These are phyloP conservation scores for Yamadazyma paraphyllophila DNA, from an alignment of 805 yeast species.

Conservation along the genomic window DNA sequence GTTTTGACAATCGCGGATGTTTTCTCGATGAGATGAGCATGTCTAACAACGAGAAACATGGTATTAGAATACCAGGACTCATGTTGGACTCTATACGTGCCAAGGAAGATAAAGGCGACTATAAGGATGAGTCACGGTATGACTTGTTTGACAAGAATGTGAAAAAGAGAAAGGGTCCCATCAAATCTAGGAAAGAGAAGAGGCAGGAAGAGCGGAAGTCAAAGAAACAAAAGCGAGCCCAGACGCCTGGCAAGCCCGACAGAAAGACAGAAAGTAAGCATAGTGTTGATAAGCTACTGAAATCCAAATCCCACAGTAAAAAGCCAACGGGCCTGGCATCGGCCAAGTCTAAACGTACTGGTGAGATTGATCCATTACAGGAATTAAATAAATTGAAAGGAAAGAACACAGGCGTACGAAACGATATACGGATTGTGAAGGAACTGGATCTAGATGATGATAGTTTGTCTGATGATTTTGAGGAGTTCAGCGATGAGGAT, in stretches of 20 bases:
- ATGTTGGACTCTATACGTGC: conserved; percentile 49
- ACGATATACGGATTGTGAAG: conserved; percentile 24
- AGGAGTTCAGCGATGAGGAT: neutral
- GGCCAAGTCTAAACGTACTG: no score
- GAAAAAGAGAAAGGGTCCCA: conserved; percentile 13
- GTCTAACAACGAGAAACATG: conserved; percentile 27
- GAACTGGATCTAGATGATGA: conserved; percentile 30
- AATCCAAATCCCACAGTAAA: no score
- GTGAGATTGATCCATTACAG: conserved; percentile 20
- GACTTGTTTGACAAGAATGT: conserved; percentile 5
- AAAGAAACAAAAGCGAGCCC: conserved; percentile 29
- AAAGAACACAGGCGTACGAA: conserved; percentile 2
- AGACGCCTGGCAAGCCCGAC: neutral
- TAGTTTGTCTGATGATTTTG: neutral
- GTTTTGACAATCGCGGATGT: neutral
- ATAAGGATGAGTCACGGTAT: conserved; percentile 30
- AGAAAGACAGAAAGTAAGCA: no score
- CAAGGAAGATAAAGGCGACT: conserved; percentile 43
- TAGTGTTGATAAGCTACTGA: no score
- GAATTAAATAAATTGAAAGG: conserved; percentile 17
- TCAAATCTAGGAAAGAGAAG: conserved; percentile 31
- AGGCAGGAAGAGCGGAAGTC: conserved; percentile 33
- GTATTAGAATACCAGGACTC: conserved; percentile 55
- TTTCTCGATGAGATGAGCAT: conserved; percentile 5
- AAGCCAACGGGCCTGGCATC: no score